A percentile compares a stretch with the other conserved stretches of the same genome.
These are phyloP conservation scores for Millerozyma acaciae DNA, from an alignment of 805 yeast species.

Conservation along the genomic window DNA sequence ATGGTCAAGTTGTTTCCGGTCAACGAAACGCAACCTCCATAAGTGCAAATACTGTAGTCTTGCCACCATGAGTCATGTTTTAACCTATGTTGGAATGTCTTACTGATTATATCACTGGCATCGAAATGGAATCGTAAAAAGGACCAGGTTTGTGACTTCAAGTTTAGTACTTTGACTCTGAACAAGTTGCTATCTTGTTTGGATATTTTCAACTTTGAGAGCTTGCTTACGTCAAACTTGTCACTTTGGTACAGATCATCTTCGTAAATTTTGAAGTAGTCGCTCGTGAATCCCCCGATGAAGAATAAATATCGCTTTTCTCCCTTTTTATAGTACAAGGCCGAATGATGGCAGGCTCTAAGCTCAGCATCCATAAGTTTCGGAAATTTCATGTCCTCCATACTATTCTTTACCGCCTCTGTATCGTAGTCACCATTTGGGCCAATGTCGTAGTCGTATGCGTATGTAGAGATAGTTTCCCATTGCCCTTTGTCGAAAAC, in stretches of 20 bases:
- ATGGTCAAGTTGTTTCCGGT: conserved; percentile 33
- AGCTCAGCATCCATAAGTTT: conserved; percentile 36
- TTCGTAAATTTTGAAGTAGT: conserved; percentile 32
- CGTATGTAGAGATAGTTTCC: conserved; percentile 30
- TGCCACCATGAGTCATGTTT: conserved; percentile 17
- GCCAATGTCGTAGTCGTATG: conserved; percentile 26
- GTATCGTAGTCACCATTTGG: conserved; percentile 28
- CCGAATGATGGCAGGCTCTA: conserved; percentile 39
- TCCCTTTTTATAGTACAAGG: conserved; percentile 28
- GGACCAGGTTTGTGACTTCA: conserved; percentile 40
- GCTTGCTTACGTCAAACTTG: conserved; percentile 32
- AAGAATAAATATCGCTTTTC: conserved; percentile 34
- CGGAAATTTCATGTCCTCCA: conserved; percentile 26
- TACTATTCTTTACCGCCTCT: conserved; percentile 14
- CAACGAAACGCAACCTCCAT: conserved; percentile 30
- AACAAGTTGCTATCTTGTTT: conserved; percentile 25
- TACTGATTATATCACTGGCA: conserved; percentile 20
- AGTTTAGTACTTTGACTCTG: conserved; percentile 33
- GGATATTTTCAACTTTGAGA: conserved; percentile 26
- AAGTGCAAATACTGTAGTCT: conserved; percentile 26
- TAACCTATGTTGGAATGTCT: conserved; percentile 16
- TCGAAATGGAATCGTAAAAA: conserved; percentile 33
- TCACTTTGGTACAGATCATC: conserved; percentile 25
- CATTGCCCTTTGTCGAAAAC: conserved; percentile 31
- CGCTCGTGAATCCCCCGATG: conserved; percentile 38